Evolutionary conservation across 306 rosid species (phyloP).

Genomic region (Begonia peltatifolia): DNA sequence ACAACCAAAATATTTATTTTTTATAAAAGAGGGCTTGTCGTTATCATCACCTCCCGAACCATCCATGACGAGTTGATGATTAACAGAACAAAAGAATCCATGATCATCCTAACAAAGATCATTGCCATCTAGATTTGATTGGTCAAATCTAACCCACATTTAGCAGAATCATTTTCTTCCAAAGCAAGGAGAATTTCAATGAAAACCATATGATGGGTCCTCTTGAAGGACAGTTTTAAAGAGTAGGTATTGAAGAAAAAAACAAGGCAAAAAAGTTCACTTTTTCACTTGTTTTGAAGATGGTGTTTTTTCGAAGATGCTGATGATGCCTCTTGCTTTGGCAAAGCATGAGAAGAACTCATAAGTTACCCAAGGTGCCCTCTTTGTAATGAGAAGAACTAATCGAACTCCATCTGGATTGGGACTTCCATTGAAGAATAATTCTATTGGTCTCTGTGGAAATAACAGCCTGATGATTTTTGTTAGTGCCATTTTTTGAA

Average conservation of each 20-base stretch:
- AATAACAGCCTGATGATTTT: constrained; percentile 31
- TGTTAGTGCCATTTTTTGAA: no score
- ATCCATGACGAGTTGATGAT: constrained; percentile 50
- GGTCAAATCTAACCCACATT: constrained; percentile 95
- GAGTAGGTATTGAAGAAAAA: constrained; percentile 30
- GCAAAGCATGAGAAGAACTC: constrained; percentile 55
- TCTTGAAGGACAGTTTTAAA: constrained; percentile 38
- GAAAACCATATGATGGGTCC: constrained; percentile 75
- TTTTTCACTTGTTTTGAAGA: constrained; percentile 67
- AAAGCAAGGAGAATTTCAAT: constrained; percentile 80
- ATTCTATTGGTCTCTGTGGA: constrained; percentile 31
- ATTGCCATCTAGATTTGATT: constrained; percentile 83
- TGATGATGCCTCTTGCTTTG: constrained; percentile 76
- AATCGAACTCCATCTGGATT: constrained; percentile 30
- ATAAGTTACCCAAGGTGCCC: constrained; percentile 23
- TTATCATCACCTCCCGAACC: constrained; percentile 65
- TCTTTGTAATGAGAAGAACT: constrained; percentile 39
- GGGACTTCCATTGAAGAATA: constrained; percentile 41
- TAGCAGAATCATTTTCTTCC: constrained; percentile 72
- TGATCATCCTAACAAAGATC: constrained; percentile 70
- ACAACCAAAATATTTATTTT: no score
- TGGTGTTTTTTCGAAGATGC: constrained; percentile 62
- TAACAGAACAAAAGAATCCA: constrained; percentile 86
- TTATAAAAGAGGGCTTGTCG: constrained; percentile 60
- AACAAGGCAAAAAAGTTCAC: constrained; percentile 64